Evolutionary conservation across 2,329 filamentous ascomycete genomes (phyloP), one percentile per base, ranked within the genome.

Genomic region (Fusarium circinatum): DNA sequence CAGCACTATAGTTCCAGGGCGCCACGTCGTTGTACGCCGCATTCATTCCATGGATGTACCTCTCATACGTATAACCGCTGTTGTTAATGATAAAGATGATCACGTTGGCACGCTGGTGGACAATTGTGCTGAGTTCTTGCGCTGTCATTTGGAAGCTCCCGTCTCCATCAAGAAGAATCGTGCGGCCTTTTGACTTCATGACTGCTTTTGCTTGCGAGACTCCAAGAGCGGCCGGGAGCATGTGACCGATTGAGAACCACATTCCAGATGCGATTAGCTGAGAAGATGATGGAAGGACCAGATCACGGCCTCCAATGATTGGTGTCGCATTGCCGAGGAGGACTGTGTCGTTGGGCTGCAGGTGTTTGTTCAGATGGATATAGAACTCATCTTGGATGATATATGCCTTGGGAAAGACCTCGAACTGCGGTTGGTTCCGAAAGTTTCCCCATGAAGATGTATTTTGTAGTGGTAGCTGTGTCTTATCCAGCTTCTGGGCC

Each of bases 101-200:
- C 32, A 57, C 39, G 6, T 65, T 38, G 2, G 24, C 32, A 0
- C 66, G 47, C 11, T 51, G 45, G 24, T 61, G 60, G 3, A 70
- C 70, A 10, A 70, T 70, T 4, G 59, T 65, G 24, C 68, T 70
- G 3, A 70, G 24, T 15, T 65, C 59, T 15, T 70, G 66, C 0
- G 39, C 66, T 0, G 68, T 70, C 60, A 70, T 70, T 3, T 70
- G 66, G 8, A 70, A 70, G 15, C 66, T 70, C 1, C 66, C 66
- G 3, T 70, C 68, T 0, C 68, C 68, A 0, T 70, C 68, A 1
- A 70, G 38, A 12, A 70, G 55, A 5, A 70, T 65, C 6, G 68
- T 70, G 6, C 65, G 65, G 1, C 68, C 60, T 4, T 8, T 36
- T 0, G 42, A 42, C 3, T 20, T 39, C 20, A 59, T 36, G 1